Base-by-base conservation (phyloP, 306 rosid species). In the Begonia loranthoides region DNA sequence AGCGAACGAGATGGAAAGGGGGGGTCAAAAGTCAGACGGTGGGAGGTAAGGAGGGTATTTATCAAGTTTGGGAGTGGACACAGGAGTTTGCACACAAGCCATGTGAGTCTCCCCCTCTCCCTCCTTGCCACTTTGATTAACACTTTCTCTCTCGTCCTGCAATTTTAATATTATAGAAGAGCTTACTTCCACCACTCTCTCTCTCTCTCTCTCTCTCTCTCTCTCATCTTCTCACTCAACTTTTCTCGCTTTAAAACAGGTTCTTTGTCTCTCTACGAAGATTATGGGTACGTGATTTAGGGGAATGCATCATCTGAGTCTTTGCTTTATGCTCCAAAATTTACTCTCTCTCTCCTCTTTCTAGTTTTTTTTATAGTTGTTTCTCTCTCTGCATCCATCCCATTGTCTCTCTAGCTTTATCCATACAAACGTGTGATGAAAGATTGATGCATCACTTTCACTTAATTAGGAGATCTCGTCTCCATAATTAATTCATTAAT, bases 11-110 rank as follows among this genome's bases (percentile, higher is more conserved):
- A 9, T 70, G 12, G 41, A 9, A 44, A 54, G 14, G 17, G 56
- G 43, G 81, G 67, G 87, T 92, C 80, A 82, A 92, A 86, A 83
- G 75, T 59, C 54, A 12, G 22, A 80, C 68, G 45, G 15, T 48
- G 73, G 68, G 56, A 13, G 80, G 84, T 28, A 70, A 78, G 76
- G 74, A 74, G 93, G 86, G 93, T 86, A 76, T 90, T 82, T 90
- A 90, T 78, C 85, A 68, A 68, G 71, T 56, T 49, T 62, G 46
- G 54, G 72, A 70, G 43, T 51, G 73, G 73, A 60, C 84, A 78
- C 74, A 82, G 83, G 83, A 79, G 82, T 54, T 28, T 82, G 71
- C 70, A 79, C 93, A 72, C 94, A 80, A 69, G 82, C 79, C 84
- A 86, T 86, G 94, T 74, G 93, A 79, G 49, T 24, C 15, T 57